Conservation (phyloP, 2,329 filamentous ascomycete genomes). For the Ophiosphaerella korrae region DNA sequence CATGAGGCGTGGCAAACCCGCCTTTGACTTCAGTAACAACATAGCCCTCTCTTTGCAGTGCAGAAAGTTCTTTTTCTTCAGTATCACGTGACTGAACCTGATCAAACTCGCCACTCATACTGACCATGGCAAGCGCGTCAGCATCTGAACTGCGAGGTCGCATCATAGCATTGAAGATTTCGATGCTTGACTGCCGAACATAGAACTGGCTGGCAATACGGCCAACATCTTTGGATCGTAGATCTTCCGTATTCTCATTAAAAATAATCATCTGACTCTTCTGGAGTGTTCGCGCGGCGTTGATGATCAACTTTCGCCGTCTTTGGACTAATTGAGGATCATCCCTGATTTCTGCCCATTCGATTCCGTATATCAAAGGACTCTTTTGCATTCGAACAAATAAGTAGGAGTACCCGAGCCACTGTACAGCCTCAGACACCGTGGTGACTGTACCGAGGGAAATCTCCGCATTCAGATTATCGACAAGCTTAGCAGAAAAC, state of each 20-base stretch:
- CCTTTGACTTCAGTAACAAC: constrained; percentile 80
- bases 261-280: constrained; percentile 99
- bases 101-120: constrained; percentile 96
- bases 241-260: constrained; percentile 90
- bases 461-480: constrained; percentile 96
- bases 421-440: constrained; percentile 89
- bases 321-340: constrained; percentile 87
- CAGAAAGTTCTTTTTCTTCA: constrained; percentile 84
- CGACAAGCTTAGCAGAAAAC: constrained; percentile 90
- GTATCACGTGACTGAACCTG: constrained; percentile 92
- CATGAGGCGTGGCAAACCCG: constrained; percentile 69
- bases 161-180: constrained; percentile 98
- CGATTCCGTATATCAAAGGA: constrained; percentile 90
- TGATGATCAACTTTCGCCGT: constrained; percentile 81
- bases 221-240: constrained; percentile 92
- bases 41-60: constrained; percentile 67
- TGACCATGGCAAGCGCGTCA: constrained; percentile 94
- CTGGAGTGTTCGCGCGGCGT: constrained; percentile 85
- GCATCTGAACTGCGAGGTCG: constrained; percentile 81
- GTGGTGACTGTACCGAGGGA: constrained; percentile 93
- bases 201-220: constrained; percentile 98
- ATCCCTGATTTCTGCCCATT: constrained; percentile 87
- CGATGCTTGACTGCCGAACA: constrained; percentile 88
- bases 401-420: constrained; percentile 97
- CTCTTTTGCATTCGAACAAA: constrained; percentile 97